Base-by-base conservation (phyloP, 371 early-diverging fungal species). In the Rhizomucor pusillus region DNA sequence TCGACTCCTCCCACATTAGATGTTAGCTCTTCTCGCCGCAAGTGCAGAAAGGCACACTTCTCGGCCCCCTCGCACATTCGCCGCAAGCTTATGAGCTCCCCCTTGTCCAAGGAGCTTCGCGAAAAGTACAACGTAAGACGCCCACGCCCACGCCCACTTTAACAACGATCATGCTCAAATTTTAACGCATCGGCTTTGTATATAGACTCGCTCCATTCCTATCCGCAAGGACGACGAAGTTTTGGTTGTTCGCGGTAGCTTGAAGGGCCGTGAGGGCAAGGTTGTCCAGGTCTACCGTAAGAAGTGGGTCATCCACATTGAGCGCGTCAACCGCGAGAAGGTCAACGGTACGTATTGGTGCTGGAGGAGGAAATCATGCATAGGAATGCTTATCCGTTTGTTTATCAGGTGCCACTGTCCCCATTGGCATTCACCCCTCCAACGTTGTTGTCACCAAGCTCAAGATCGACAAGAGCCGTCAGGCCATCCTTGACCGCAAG, bases 31-130 rank as follows among this genome's bases (percentile, higher is more conserved):
- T 92, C 92, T 65, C 81, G 91, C 79, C 85, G 97, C 78, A 95
- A 94, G 90, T 82, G 84, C 80, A 89, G 97, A 80, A 93, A 92
- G 89, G 97, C 97, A 67, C 97, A 98, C 90, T 97, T 98, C 87
- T 70, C 91, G 64, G 98, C 97, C 64, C 92, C 97, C 62, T 95
- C 96, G 61, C 79, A 81, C 82, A 77, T 89, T 68, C 91, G 97
- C 69, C 88, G 94, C 73, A 88, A 86, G 84, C 90, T 97, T 78
- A 94, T 98, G 97, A 88, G 89, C 71, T 86, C 96, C 62, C 66
- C 87, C 69, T 87, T 98, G 74, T 89, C 91, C 75, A 98, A 98
- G 93, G 98, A 95, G 70, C 87, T 98, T 72, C 84, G 93, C 66
- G 92, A 91, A 77, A 92, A 96, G 87, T 80, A 97, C 90, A 80